Evolutionary conservation across 129 eudicot genomes (phyloP).

Genomic region (Apium graveolens): DNA sequence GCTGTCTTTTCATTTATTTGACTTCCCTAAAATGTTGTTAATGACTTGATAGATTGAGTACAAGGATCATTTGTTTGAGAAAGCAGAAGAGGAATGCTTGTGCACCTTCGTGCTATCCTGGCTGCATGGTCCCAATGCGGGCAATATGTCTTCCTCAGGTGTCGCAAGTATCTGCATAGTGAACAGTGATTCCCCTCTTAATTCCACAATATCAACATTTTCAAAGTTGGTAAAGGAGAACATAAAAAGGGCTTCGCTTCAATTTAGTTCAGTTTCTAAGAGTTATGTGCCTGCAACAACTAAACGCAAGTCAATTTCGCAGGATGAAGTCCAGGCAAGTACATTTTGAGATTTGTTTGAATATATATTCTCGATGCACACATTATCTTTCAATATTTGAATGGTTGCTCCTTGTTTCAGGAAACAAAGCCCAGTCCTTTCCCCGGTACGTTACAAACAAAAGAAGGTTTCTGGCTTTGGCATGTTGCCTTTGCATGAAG

Average conservation of each 20-base stretch:
- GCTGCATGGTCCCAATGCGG: constrained; percentile 62
- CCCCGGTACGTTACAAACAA: not conserved
- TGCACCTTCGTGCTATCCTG: constrained; percentile 57
- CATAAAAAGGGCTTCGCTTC: constrained; percentile 12
- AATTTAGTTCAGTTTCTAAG: constrained; percentile 20
- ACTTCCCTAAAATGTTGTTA: not conserved
- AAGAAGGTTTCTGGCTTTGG: constrained; percentile 32
- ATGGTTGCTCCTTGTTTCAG: constrained; percentile 23
- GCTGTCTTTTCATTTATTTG: not conserved
- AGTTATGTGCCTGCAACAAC: not conserved
- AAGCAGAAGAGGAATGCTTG: constrained; percentile 38
- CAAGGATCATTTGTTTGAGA: constrained; percentile 37
- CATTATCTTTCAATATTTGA: constrained; percentile 1
- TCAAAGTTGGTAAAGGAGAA: constrained; percentile 34
- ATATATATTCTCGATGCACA: not conserved
- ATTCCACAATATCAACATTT: constrained; percentile 35
- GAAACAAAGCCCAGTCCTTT: constrained; percentile 19
- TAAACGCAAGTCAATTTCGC: constrained; percentile 21
- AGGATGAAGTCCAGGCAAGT: constrained; percentile 30
- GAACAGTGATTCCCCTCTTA: constrained; percentile 14
- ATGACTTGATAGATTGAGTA: constrained; percentile 36
- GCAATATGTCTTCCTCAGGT: constrained; percentile 28
- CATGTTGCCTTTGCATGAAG: not conserved
- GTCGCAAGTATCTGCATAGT: constrained; percentile 36
- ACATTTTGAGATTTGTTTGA: not conserved